Evolutionary conservation across 106 monocot species (phyloP).

Genomic region (Dendrobium officinale): DNA sequence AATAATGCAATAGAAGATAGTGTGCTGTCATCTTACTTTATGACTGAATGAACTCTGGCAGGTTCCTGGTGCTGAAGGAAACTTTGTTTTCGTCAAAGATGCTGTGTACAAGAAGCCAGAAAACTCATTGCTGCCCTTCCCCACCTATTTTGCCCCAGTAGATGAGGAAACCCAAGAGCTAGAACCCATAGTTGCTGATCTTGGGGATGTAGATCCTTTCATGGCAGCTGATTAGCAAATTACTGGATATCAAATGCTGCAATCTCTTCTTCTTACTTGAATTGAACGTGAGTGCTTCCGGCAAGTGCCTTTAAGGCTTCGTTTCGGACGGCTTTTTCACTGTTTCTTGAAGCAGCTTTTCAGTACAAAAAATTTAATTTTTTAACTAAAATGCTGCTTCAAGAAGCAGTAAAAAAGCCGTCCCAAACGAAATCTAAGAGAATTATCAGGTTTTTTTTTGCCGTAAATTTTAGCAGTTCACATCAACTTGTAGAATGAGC

Average conservation of each 20-base stretch:
- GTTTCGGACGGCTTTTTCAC: too few relatives aligned
- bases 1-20: too few relatives aligned
- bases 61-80: slow-evolving; percentile 99
- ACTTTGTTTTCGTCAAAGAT: slow-evolving; percentile 89
- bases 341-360: too few relatives aligned
- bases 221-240: slow-evolving; percentile 51
- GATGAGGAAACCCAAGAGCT: slow-evolving; percentile 57
- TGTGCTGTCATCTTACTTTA: background rate
- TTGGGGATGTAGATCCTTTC: slow-evolving; percentile 88
- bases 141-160: slow-evolving; percentile 72
- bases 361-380: too few relatives aligned
- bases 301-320: background rate
- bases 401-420: too few relatives aligned
- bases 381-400: too few relatives aligned
- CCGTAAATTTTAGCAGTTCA: background rate
- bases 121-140: slow-evolving; percentile 60
- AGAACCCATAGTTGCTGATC: slow-evolving; percentile 73
- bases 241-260: background rate
- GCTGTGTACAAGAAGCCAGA: slow-evolving; percentile 85
- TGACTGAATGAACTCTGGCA: slow-evolving; percentile 11
- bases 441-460: background rate
- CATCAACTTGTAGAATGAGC: background rate
- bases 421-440: background rate
- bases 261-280: background rate
- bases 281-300: background rate